phyloP scores from a whole-genome alignment of 2,329 filamentous ascomycete species.

The Aspergillus versicolor region DNA sequence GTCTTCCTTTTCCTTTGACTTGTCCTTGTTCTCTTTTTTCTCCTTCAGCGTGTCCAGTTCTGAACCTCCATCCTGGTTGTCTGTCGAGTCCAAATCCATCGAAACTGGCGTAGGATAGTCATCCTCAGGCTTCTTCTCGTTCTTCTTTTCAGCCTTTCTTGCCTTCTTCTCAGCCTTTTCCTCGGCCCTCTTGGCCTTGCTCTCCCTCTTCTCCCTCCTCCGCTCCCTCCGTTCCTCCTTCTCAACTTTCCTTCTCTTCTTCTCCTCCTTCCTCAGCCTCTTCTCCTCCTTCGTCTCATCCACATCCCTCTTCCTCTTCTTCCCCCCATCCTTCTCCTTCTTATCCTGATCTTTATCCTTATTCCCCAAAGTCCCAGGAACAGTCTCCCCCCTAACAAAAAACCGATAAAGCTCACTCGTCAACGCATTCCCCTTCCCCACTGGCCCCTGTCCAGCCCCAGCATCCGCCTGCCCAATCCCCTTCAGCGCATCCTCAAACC shows the following conservation, averaged over 20 bases:
- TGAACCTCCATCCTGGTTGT: conserved; percentile 17
- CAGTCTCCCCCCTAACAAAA: conserved; percentile 78
- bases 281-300: conserved; percentile 35
- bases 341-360: conserved; percentile 22
- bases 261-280: conserved; percentile 38
- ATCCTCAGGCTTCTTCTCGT: conserved; percentile 20
- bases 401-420: conserved; percentile 68
- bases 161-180: conserved; percentile 27
- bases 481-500: conserved; percentile 87
- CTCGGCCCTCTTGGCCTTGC: conserved; percentile 17
- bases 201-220: conserved; percentile 16
- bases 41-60: conserved; percentile 26
- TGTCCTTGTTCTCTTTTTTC: conserved; percentile 20
- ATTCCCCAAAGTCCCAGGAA: conserved; percentile 64
- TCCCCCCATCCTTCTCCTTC: conserved; percentile 32
- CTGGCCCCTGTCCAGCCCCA: conserved; percentile 50
- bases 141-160: conserved; percentile 20
- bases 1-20: conserved; percentile 22
- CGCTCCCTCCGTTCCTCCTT: conserved; percentile 31
- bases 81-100: conserved; percentile 23
- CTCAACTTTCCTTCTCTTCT: conserved; percentile 23
- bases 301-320: conserved; percentile 16
- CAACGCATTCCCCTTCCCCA: conserved; percentile 45
- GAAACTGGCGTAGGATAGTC: conserved; percentile 35
- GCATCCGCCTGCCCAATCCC: conserved; percentile 63